Evolutionary conservation across 2,329 filamentous ascomycete species (phyloP).

Genomic region (Hymenoscyphus fraxineus): DNA sequence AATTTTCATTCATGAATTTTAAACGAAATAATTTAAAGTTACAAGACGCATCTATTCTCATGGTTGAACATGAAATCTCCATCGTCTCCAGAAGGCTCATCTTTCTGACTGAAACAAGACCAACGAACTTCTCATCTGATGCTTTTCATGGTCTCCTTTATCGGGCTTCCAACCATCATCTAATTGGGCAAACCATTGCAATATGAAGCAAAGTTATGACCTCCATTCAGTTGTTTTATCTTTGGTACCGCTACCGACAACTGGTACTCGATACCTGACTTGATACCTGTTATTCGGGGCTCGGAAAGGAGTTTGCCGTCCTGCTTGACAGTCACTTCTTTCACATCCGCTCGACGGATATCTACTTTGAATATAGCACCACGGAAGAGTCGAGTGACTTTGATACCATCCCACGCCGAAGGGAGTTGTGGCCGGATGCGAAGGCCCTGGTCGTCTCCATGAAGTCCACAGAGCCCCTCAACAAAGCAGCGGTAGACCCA

Average conservation of each 20-base stretch:
- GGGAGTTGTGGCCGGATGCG: constrained; percentile 49
- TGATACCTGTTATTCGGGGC: constrained; percentile 41
- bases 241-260: constrained; percentile 39
- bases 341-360: constrained; percentile 41
- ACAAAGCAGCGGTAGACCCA: constrained; percentile 55
- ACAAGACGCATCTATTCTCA: background rate
- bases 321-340: constrained; percentile 40
- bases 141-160: background rate
- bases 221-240: background rate
- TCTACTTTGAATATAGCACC: constrained; percentile 45
- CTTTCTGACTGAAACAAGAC: background rate
- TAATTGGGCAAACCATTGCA: background rate
- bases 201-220: background rate
- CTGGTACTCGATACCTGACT: constrained; percentile 43
- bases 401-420: constrained; percentile 45
- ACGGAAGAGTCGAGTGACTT: constrained; percentile 46
- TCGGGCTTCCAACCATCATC: background rate
- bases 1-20: too few species aligned
- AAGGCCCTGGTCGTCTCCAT: constrained; percentile 46
- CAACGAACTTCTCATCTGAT: background rate
- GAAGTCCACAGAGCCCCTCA: constrained; percentile 52
- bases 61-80: background rate
- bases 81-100: background rate
- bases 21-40: background rate
- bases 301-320: constrained; percentile 40